Evolutionary conservation across 2,329 filamentous ascomycete species (phyloP), one percentile per base, ranked within the genome.

Genomic region (Coniochaeta sp.): DNA sequence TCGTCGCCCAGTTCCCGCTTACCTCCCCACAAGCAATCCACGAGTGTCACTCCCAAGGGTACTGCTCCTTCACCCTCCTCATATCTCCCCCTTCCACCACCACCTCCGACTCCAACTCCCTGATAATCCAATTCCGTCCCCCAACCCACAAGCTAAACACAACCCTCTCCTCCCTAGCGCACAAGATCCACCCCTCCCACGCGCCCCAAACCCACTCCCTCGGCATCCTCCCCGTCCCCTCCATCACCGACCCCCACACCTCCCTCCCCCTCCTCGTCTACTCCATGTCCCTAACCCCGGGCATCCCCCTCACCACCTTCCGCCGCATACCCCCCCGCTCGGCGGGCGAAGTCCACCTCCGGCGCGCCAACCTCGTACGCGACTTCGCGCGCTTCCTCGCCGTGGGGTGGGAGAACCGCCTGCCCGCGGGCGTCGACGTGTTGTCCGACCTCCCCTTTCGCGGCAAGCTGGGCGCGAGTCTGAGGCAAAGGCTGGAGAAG

Each of bases 61-160:
- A 75, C 55, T 81, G 77, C 56, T 79, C 76, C 2, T 72, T 78
- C 56, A 79, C 77, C 0, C 54, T 79, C 6, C 61, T 66, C 22
- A 62, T 75, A 14, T 3, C n/a, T n/a, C n/a, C n/a, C n/a, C n/a
- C n/a, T n/a, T n/a, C n/a, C n/a, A n/a, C n/a, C n/a, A n/a, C n/a
- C n/a, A n/a, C n/a, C n/a, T n/a, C n/a, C n/a, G 68, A 67, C 9
- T 54, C 63, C 4, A 58, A 67, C n/a, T 24, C 38, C 18, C 58
- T 54, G 12, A 61, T 77, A 46, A 56, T 79, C 4, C 77, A 81
- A 59, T 78, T 80, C 54, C 71, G 77, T 3, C 75, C 76, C 6
- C 45, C 56, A 1, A 62, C 59, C 3, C 72, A 77, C 57, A 63
- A 58, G 31, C 62, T 80, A 8, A 66, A 79, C 51, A 58, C 71